Conservation (phyloP, 805 yeast genomes). For the Schizosaccharomyces pombe region DNA sequence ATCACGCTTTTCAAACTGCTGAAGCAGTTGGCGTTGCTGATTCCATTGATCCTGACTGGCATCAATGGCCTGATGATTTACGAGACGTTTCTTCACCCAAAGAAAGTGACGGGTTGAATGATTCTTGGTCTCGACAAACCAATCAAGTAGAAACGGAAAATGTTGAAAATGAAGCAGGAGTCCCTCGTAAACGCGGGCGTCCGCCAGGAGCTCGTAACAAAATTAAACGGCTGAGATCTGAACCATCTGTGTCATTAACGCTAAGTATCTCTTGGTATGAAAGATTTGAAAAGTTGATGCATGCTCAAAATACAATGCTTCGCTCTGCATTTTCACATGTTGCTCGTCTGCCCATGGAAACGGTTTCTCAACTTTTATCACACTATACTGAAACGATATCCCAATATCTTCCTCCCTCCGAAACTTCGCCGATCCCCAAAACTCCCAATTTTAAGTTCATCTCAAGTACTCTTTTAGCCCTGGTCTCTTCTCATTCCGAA, state of each 20-base stretch:
- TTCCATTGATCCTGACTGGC: background rate
- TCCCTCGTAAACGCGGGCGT: background rate
- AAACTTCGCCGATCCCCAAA: background rate
- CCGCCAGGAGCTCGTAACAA: background rate
- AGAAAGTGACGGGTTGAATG: background rate
- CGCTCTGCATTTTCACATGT: background rate
- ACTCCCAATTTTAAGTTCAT: background rate
- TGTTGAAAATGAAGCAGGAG: background rate
- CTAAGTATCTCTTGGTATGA: background rate
- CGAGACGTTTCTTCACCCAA: background rate
- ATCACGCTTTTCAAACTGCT: background rate
- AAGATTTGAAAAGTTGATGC: background rate
- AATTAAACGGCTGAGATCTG: background rate
- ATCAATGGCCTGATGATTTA: background rate
- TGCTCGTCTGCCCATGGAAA: background rate
- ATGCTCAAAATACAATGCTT: constrained; percentile 1
- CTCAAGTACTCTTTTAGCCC: background rate
- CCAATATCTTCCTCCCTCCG: background rate
- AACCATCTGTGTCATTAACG: background rate
- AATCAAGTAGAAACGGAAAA: background rate
- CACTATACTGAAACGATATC: background rate
- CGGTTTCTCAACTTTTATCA: background rate
- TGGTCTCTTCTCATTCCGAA: background rate
- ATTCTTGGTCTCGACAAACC: background rate
- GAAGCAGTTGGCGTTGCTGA: background rate